Evolutionary conservation across 176 grass and related monocot species (phyloP), one percentile per base, ranked within the genome.

Genomic region (Secale cereale): DNA sequence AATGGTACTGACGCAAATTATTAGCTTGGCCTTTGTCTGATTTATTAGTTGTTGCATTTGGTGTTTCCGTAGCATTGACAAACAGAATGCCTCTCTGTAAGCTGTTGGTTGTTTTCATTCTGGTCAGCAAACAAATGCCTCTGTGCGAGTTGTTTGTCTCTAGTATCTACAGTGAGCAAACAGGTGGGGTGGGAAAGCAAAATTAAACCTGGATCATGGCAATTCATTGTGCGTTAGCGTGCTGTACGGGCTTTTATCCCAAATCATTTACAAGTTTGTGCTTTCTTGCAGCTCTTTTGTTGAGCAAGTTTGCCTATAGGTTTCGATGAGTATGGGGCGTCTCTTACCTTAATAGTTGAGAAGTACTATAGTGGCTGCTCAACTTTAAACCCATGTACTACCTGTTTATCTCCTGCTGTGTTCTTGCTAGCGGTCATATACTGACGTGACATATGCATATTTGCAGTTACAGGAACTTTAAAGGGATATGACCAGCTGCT

Each of bases 401-500:
- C 2, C 1, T 54, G 48, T 85, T 56, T 11, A 0, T 16, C 5
- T 10, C 40, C 36, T 22, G 19, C 20, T 0, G 50, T 46, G 1
- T 31, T 66, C 7, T 35, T 50, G 54, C 22, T 33, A 12, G 43
- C 46, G 19, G 64, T 81, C 29, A 1, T 50, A 69, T 77, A 39
- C 50, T 85, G 16, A 81, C 46, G 7, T 81, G 28, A 20, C 62
- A 61, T 68, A 17, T 80, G 60, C 32, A 82, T 74, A 8, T 63
- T 20, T 87, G 65, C 90, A 94, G 95, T 97, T 12, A 93, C 86
- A 43, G 92, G 90, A 82, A 97, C 90, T 29, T 70, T 97, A 14
- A 97, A 97, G 82, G 95, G 92, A 10, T 97, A 97, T 74, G 92
- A 97, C 82, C 95, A 97, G 61, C 62, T 97, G 29, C 85, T 97